Evolutionary conservation across 768 basidiomycete species (phyloP), one percentile per base, ranked within the genome.

Genomic region (Rhodotorula sphaerocarpa): DNA sequence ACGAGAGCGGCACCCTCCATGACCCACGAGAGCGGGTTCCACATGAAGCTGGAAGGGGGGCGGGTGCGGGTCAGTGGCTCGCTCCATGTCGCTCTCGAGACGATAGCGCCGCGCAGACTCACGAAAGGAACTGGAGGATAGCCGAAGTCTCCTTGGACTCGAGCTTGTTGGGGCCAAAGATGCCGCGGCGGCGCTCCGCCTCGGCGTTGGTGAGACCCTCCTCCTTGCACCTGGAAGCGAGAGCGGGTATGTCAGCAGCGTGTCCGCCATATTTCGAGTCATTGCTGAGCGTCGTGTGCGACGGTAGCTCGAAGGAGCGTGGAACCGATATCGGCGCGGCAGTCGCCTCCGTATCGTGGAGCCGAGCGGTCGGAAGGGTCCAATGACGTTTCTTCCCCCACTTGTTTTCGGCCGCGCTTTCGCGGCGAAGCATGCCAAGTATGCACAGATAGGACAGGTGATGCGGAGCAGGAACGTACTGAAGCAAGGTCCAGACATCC

Each of bases 21-120:
- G 77, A 97, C 93, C 93, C 93, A 97, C 39, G 93, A 97, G 18
- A 97, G 80, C 47, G 93, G 93, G 79, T 97, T 97, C 93, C 93
- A 97, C 93, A 96, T 97, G 82, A 97, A 97, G 75, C 70, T 69
- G 50, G 9, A 43, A 4, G 34, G 14, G 28, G 28, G 7, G 31
- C 1, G 48, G 0, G 7, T 12, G n/a, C 9, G 25, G 7, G 54
- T 51, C 20, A 65, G 57, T 34, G 3, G 15, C 2, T 11, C 36
- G 25, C 20, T 3, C 30, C n/a, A 18, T 25, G 23, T 39, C 36
- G 36, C 36, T 39, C 36, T 16, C 11, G 15, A 12, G 85, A 84
- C 70, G 90, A 78, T 77, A 92, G 90, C n/a, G 48, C 12, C 10
- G 18, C 47, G n/a, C 27, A n/a, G 14, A 70, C 71, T 57, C 47